Base-by-base conservation (phyloP, 768 basidiomycete species). In the Termitomyces sp. region DNA sequence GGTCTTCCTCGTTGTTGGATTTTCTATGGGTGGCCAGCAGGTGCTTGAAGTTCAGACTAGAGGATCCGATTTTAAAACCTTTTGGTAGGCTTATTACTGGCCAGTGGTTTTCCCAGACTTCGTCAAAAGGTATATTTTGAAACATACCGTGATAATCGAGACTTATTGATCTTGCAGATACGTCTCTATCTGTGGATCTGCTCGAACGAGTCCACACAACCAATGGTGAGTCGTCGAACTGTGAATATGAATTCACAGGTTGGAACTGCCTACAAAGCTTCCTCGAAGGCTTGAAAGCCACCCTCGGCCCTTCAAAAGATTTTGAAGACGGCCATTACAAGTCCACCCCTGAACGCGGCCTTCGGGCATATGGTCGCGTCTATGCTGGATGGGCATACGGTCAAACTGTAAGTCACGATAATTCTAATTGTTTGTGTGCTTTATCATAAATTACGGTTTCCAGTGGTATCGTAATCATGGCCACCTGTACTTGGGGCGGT, bases 331-430 rank as follows among this genome's bases (percentile, higher is more conserved):
- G 82, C 0, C 81, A 82, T 62, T 85, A 84, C 64, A 80, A 66
- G 50, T 62, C 68, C 10, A 65, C 68, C 4, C 80, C 82, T 1
- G 73, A 81, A 59, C 70, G 71, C 34, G 83, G 82, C 28, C 68
- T 84, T 37, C 76, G 83, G 18, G 83, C 83, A 10, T 84, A 83
- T 57, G 81, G 75, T 2, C 74, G 83, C 13, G 82, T 72, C 3
- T 84, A 82, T 60, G 78, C 78, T 42, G 81, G 80, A 28, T 84
- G 83, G 82, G 81, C 81, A 9, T 83, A 83, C 62, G 77, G 82
- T 10, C 81, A 83, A 64, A 73, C 81, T 28, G 82, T 78, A 37
- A 41, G 75, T 66, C 42, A 29, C 37, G n/a, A 47, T 12, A 8
- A 33, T 31, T 56, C 42, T 36, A 8, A 41, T 10, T n/a, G 0